A percentile compares a stretch with the other conserved stretches of the same genome.
phyloP scores from a whole-genome alignment of 2,329 filamentous ascomycete genomes.

The Aspergillus sojae region DNA sequence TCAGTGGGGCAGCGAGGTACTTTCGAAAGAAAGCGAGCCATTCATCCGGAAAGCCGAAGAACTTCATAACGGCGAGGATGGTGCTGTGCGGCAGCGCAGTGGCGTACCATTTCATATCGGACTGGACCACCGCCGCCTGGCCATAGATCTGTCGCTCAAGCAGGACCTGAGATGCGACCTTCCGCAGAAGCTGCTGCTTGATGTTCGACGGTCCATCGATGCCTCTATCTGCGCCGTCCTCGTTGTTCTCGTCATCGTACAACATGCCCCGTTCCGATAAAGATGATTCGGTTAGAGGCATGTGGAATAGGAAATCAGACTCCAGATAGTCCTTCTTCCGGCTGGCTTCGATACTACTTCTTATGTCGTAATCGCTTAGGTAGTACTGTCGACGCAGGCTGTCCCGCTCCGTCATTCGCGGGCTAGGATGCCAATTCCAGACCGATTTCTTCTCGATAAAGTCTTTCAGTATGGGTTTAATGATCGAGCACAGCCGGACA shows the following conservation, averaged over 20 bases:
- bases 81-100: constrained; percentile 50
- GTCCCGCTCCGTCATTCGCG: constrained; percentile 24
- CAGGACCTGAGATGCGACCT: constrained; percentile 43
- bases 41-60: constrained; percentile 47
- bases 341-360: not conserved
- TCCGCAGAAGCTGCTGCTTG: constrained; percentile 44
- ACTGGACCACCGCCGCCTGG: constrained; percentile 44
- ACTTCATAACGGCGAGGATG: constrained; percentile 46
- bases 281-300: constrained; percentile 29
- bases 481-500: constrained; percentile 35
- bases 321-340: constrained; percentile 29
- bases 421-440: constrained; percentile 17
- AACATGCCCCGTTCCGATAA: constrained; percentile 28
- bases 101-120: constrained; percentile 48
- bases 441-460: constrained; percentile 12
- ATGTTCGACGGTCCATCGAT: constrained; percentile 24
- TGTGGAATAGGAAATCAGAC: constrained; percentile 39
- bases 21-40: constrained; percentile 51
- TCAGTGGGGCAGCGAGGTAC: constrained; percentile 51
- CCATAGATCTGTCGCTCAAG: constrained; percentile 37
- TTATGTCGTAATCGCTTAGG: not conserved
- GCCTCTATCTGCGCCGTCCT: constrained; percentile 25
- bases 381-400: constrained; percentile 31
- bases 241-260: constrained; percentile 29
- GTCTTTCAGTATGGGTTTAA: constrained; percentile 20